Percentiles rank a stretch among this genome's conserved stretches.
phyloP scores from a whole-genome alignment of 495 filamentous ascomycete species.

The Melanomma pulvis-pyrius region DNA sequence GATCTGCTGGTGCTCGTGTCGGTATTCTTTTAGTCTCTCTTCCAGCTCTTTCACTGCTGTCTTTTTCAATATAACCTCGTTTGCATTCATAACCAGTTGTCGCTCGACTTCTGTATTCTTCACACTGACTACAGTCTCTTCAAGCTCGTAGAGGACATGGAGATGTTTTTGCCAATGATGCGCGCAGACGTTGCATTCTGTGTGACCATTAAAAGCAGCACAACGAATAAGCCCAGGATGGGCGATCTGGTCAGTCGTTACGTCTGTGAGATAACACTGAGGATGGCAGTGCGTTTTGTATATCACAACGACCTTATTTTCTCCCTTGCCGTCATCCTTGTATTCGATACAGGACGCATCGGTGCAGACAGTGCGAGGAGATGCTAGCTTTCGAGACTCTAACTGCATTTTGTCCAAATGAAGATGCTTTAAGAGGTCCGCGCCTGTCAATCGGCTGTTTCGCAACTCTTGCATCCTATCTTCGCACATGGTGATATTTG shows the following conservation, averaged over 20 bases:
- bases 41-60: constrained; percentile 6
- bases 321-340: constrained; percentile 4
- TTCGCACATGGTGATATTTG: neutral
- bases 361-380: no score
- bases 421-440: neutral
- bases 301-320: neutral
- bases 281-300: neutral
- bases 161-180: no score
- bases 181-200: no score
- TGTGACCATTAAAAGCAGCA: no score
- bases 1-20: constrained; percentile 42
- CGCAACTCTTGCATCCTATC: neutral
- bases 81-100: neutral
- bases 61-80: neutral
- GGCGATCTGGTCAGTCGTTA: no score
- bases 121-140: no score
- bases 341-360: neutral
- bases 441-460: neutral
- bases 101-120: neutral
- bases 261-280: no score
- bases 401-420: no score
- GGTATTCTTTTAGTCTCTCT: constrained; percentile 38
- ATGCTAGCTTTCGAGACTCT: no score
- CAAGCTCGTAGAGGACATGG: no score
- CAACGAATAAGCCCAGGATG: no score